Evolutionary conservation across 2,329 filamentous ascomycete species (phyloP), one percentile per base, ranked within the genome.

Genomic region (Botrytis squamosa): DNA sequence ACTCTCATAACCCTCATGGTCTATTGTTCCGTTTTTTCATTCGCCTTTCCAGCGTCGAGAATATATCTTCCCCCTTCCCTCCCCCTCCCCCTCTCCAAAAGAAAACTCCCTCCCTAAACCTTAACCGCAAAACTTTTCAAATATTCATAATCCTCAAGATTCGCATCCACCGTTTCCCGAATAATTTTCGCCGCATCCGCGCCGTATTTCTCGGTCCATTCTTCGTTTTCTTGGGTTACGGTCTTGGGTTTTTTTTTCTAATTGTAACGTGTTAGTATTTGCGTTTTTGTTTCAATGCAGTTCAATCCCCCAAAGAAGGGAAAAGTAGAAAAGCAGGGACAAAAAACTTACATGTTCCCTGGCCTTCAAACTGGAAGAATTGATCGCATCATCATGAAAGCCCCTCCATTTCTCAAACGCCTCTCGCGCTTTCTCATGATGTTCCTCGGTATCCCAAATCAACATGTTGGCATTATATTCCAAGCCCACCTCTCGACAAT

Each of bases 371-470:
- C 90, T 90, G 55, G 87, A 91, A 81, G 93, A 97, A 77, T 92
- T 86, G 78, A 98, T 93, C 22, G 94, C 96, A 85, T 98, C 96
- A 78, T 98, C 93, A 82, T 98, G 96, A 85, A 97, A 98, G 18
- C 96, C 96, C 78, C 91, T 92, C 96, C 96, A 98, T 85, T 99
- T 98, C 84, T 95, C 94, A 84, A 98, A 98, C 29, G 90, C 91
- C 76, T 89, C 87, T 77, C 88, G 86, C 4, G 95, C 95, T 75
- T 88, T 85, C 70, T 84, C 78, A 78, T 94, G 90, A 78, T 92
- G 91, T 76, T 92, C 91, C 70, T 91, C 90, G 42, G 91, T 90
- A 75, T 92, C 89, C 96, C 96, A 98, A 74, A 88, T 86, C 75
- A 99, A 86, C 95, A 98, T 97, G 22, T 88, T 85, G 0, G 90